A percentile compares a stretch with the other conserved stretches of the same genome.
phyloP scores from a whole-genome alignment of 2,329 filamentous ascomycete species.

The Sclerotinia trifoliorum region DNA sequence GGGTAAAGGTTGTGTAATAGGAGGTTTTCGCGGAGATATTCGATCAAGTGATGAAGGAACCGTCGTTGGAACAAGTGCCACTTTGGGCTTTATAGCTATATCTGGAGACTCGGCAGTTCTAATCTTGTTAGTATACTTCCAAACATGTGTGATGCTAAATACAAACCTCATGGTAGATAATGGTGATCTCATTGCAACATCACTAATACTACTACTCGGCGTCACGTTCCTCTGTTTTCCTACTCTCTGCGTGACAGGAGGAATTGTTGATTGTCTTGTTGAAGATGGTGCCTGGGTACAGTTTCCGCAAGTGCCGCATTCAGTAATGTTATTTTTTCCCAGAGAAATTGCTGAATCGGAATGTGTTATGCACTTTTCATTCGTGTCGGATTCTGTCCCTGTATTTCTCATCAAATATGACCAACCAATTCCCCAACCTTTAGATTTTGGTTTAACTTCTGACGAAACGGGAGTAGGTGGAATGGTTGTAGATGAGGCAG shows the following conservation, averaged over 20 bases:
- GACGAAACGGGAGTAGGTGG: not conserved
- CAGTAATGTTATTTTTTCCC: conserved; percentile 26
- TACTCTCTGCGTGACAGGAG: conserved; percentile 23
- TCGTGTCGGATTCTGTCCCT: not conserved
- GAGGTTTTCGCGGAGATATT: conserved; percentile 27
- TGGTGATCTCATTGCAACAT: conserved; percentile 33
- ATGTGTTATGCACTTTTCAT: conserved; percentile 22
- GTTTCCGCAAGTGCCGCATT: conserved; percentile 10
- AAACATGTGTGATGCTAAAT: not conserved
- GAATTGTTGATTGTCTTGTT: conserved; percentile 20
- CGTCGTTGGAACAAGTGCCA: conserved; percentile 31
- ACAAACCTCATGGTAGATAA: conserved; percentile 34
- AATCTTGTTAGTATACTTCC: conserved; percentile 18
- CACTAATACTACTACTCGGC: conserved; percentile 36
- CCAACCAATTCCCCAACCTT: conserved; percentile 32
- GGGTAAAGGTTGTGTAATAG: conserved; percentile 28
- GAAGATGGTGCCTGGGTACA: conserved; percentile 25
- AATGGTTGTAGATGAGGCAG: not conserved
- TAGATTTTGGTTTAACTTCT: conserved; percentile 6
- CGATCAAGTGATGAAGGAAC: conserved; percentile 32
- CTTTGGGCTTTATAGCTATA: conserved; percentile 29
- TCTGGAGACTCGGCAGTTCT: conserved; percentile 35
- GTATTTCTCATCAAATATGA: conserved; percentile 27
- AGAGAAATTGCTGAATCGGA: conserved; percentile 33
- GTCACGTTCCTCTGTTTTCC: conserved; percentile 28